These are phyloP conservation scores for Ceratonia siliqua DNA, from an alignment of 306 rosid species.

Conservation along the genomic window DNA sequence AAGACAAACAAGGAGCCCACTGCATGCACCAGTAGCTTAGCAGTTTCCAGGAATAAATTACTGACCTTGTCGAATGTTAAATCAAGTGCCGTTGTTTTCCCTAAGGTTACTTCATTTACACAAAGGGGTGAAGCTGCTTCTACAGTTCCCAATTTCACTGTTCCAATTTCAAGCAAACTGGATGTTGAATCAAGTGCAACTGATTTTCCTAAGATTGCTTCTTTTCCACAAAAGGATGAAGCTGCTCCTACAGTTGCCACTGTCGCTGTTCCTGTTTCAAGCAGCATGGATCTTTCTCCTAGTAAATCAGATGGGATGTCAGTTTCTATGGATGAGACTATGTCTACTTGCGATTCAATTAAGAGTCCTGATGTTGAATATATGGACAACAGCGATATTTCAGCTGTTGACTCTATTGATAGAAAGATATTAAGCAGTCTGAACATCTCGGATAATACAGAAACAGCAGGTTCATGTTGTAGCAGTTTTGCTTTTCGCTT, in stretches of 20 bases:
- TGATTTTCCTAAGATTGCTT: slow-evolving; percentile 45
- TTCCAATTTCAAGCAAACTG: slow-evolving; percentile 40
- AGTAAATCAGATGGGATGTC: slow-evolving; percentile 78
- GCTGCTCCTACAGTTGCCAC: slow-evolving; percentile 30
- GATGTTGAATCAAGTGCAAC: slow-evolving; percentile 43
- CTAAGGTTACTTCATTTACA: slow-evolving; percentile 35
- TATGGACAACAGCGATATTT: slow-evolving; percentile 66
- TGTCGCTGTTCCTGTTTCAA: slow-evolving; percentile 39
- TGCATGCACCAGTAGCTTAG: slow-evolving; percentile 27
- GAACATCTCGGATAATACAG: slow-evolving; percentile 62
- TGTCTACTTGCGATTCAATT: slow-evolving; percentile 85
- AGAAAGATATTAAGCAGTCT: slow-evolving; percentile 72
- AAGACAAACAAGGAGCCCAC: slow-evolving; percentile 64
- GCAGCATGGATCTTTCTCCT: slow-evolving; percentile 71
- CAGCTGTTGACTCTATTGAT: slow-evolving; percentile 62
- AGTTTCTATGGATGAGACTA: slow-evolving; percentile 77
- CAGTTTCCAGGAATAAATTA: slow-evolving; percentile 23
- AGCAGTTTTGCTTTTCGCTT: background rate
- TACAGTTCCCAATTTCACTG: slow-evolving; percentile 25
- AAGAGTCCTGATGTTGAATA: slow-evolving; percentile 91
- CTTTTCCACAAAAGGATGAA: slow-evolving; percentile 41
- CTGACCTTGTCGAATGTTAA: slow-evolving; percentile 43
- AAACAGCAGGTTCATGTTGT: slow-evolving; percentile 48
- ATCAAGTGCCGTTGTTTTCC: slow-evolving; percentile 42
- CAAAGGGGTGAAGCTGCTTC: slow-evolving; percentile 38